Base-by-base conservation (phyloP, 495 filamentous ascomycete species). In the Haplographium delicatum region DNA sequence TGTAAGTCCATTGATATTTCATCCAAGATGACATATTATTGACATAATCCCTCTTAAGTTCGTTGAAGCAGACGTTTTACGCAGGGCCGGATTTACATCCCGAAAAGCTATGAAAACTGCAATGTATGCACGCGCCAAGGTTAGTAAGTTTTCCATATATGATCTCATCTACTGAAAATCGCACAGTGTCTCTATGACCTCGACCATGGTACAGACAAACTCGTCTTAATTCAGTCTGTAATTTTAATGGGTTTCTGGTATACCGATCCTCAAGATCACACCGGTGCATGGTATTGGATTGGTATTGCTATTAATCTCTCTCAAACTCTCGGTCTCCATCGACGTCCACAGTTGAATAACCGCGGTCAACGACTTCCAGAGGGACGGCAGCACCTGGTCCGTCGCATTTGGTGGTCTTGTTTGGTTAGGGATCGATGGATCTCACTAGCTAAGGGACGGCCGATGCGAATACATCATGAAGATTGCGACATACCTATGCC, bases 401-500 rank as follows among this genome's bases (percentile, higher is more conserved):
- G 23, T 65, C 75, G 87, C 24, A 87, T 95, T 37, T 95, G 88
- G 89, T 94, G 89, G 89, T 88, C 85, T 44, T 89, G 84, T 46
- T 89, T 89, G 56, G 90, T 91, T 72, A 81, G 88, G 41, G 89
- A 95, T 64, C 84, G 88, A 34, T 67, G 91, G 39, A 84, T 95
- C 51, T 88, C 89, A 7, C 64, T 94, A 18, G 89, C 88, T 31
- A 91, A 93, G 86, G 79, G 89, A 45, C 79, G 88, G 47, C 89
- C 88, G 10, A 89, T 86, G 56, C 74, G 88, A 33, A 89, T 94
- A 65, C 89, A 91, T 72, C 80, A 83, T 56, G 84, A 89, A 52
- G 87, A 93, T 63, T 91, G 82, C 61, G 85, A 93, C 57, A 86
- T 93, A 47, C 85, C 88, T 0, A 89, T 91, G 86, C 69, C 91